phyloP scores from a whole-genome alignment of 1,139 yeast genomes.

The Suhomyces ambrosiae region DNA sequence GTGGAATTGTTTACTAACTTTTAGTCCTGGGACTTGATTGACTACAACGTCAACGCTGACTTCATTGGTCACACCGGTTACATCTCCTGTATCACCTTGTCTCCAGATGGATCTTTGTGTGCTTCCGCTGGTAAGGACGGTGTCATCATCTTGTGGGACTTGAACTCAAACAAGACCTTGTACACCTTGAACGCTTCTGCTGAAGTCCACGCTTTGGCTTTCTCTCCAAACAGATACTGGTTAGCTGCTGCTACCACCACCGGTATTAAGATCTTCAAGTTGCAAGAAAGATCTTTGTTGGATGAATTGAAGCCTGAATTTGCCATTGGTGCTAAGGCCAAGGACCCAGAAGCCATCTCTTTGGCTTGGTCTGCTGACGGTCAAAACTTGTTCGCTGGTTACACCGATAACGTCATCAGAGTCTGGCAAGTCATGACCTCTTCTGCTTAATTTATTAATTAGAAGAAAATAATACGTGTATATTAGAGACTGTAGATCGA shows the following conservation, averaged over 20 bases:
- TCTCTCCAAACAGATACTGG: slow-evolving; percentile 99
- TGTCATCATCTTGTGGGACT: slow-evolving; percentile 98
- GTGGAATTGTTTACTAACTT: slow-evolving; percentile 35
- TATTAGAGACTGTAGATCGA: slow-evolving; percentile 3
- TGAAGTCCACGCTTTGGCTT: slow-evolving; percentile 97
- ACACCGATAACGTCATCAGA: slow-evolving; percentile 99
- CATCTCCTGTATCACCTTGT: slow-evolving; percentile 95
- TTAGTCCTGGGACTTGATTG: slow-evolving; percentile 93
- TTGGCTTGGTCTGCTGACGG: slow-evolving; percentile 99
- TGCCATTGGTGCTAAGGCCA: slow-evolving; percentile 84
- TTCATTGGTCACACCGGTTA: slow-evolving; percentile 99
- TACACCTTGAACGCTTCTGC: slow-evolving; percentile 96
- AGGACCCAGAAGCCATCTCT: slow-evolving; percentile 98
- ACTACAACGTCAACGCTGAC: slow-evolving; percentile 90
- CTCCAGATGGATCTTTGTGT: slow-evolving; percentile 99
- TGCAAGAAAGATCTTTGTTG: slow-evolving; percentile 92
- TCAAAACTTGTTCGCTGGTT: slow-evolving; percentile 99
- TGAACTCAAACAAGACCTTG: slow-evolving; percentile 82
- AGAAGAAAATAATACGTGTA: slow-evolving; percentile 13
- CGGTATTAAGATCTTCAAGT: slow-evolving; percentile 98
- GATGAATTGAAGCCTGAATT: slow-evolving; percentile 99
- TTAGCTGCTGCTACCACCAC: slow-evolving; percentile 99
- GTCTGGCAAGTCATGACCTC: slow-evolving; percentile 99
- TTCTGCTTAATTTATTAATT: slow-evolving; percentile 43
- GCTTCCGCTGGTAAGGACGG: slow-evolving; percentile 99